Base-by-base conservation (phyloP, 1,284 basidiomycete species). In the Ganoderma boninense region DNA sequence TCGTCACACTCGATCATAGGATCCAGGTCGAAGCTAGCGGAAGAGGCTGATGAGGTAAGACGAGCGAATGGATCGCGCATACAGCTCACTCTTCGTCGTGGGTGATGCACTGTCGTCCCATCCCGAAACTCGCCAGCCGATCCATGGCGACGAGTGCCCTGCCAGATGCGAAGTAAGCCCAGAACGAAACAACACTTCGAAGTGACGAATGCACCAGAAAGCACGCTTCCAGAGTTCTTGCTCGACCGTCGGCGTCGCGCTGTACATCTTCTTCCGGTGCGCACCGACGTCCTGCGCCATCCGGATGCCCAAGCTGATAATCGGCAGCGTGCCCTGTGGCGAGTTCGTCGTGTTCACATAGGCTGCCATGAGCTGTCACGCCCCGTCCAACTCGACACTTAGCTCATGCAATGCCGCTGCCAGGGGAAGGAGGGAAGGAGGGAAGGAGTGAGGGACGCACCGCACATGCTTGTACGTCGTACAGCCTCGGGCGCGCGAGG, bases 81-180 rank as follows among this genome's bases (percentile, higher is more conserved):
- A 54, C n/a, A 32, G 83, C 90, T 29, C 74, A 94, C 93, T 96
- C 95, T 78, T 95, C 94, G 69, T 96, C 94, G 67, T 95, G 92
- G 49, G 96, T 89, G 1, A 91, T 92, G 77, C 93, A 91, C 0
- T 95, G 93, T 23, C 95, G 84, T 8, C 95, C 96, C 20, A 97
- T 84, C 0, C 87, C 87, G 5, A 91, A 87, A 74, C 93, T 94
- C 62, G 89, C 84, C 65, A 86, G 79, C 40, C 93, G 84, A 76
- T 94, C 93, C 71, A 92, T 80, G 35, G 82, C 81, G 0, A 92
- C 84, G 0, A 94, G 83, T 6, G 87, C 83, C 91, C 90, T 92
- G 18, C 29, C 23, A 16, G 3, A 52, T 16, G 3, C 20, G 8
- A 13, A 16, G 16, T 4, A 3, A 10, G 16, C 42, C 5, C 26